Evolutionary conservation across 441 rosid genomes (phyloP).

Genomic region (Manihot esculenta): DNA sequence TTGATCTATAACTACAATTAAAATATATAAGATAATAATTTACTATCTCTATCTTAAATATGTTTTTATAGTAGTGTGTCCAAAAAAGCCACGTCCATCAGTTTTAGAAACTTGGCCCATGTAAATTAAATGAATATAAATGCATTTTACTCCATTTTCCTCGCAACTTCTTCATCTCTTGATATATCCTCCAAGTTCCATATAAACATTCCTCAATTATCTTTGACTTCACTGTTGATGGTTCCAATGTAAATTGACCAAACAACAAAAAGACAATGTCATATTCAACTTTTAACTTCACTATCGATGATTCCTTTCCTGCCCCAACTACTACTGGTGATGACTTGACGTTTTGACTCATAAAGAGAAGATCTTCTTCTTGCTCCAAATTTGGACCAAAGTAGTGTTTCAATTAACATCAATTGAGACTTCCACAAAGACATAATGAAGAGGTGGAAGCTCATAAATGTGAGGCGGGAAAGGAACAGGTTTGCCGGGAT

Average conservation of each 20-base stretch:
- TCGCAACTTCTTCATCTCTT: no score
- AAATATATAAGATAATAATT: no score
- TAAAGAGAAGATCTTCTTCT: slow-evolving; percentile 75
- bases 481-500: slow-evolving; percentile 85
- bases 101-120: no score
- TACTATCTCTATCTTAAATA: no score
- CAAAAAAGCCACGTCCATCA: no score
- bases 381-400: slow-evolving; percentile 79
- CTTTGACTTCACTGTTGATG: slow-evolving; percentile 30
- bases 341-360: slow-evolving; percentile 72
- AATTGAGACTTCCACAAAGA: slow-evolving; percentile 77
- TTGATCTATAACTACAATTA: no score
- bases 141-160: no score
- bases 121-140: no score
- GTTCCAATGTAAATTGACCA: slow-evolving; percentile 37
- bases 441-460: slow-evolving; percentile 93
- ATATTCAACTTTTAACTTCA: slow-evolving; percentile 64
- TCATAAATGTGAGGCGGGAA: slow-evolving; percentile 76
- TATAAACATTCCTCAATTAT: no score
- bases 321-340: slow-evolving; percentile 47
- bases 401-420: slow-evolving; percentile 72
- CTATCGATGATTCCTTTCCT: slow-evolving; percentile 65
- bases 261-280: slow-evolving; percentile 35
- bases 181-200: no score
- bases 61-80: no score